Evolutionary conservation across 2,329 filamentous ascomycete genomes (phyloP), one percentile per base, ranked within the genome.

Genomic region (Metarhizium humberi): DNA sequence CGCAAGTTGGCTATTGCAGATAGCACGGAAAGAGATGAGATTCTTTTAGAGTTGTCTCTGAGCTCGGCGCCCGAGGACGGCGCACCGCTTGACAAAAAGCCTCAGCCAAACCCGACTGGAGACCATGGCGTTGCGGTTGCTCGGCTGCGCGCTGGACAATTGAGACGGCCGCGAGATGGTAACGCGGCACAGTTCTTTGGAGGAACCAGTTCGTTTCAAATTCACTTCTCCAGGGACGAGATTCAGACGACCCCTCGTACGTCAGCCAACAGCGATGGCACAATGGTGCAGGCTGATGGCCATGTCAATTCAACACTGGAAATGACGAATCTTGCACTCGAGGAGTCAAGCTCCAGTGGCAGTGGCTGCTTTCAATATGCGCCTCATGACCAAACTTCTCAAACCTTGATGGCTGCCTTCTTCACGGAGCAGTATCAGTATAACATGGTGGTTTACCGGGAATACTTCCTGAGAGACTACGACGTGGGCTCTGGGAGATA

Each of bases 391-490:
- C 70, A 75, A 25, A 71, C 69, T 16, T 76, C 72, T 13, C 74
- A 72, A 54, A 63, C 66, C 18, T 67, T 77, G 50, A 77, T 78
- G 74, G 72, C 74, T 1, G 67, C 66, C 3, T 79, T 78, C 59
- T 79, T 79, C 62, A 69, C 72, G 53, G 64, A 73, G 42, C 71
- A 76, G 25, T 79, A 78, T 52, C 71, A 74, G 40, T 77, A 76
- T 57, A 70, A 75, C 59, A 77, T 78, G 74, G 71, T 74, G 55
- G 66, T 79, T 2, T 78, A 79, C 56, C 69, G 76, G 34, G 76
- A 78, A 59, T 78, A 73, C 57, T 79, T 79, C 56, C 62, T 79
- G 10, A 64, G 76, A 34, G 76, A 78, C 59, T 79, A 78, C 53
- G 73, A 76, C 58, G 65, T 70, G 2, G 75, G 74, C 0, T 67